Base-by-base conservation (phyloP, 306 rosid genomes). In the Rosa rugosa region DNA sequence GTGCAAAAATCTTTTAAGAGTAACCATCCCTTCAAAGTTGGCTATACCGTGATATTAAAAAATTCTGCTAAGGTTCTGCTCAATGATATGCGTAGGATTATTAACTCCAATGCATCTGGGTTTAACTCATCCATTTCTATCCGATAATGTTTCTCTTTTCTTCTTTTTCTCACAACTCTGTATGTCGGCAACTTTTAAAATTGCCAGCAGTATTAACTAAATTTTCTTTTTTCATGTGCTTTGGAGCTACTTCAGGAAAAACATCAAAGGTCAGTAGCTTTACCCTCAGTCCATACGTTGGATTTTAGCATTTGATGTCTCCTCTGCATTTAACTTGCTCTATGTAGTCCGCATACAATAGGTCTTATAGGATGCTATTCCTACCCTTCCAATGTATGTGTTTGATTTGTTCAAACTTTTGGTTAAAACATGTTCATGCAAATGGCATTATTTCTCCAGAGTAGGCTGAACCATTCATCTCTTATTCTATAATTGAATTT, bases 201-300 rank as follows among this genome's bases (percentile, higher is more conserved):
- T 45, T 54, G 65, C 66, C 50, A 80, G 44, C 69, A 38, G 22
- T 41, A 38, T 41, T 53, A 0, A 56, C 51, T 14, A 22, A 38
- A 73, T 75, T 81, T 27, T 69, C 11, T 79, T 81, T 79, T 79
- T 85, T 83, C 87, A 77, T 89, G 87, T 75, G 78, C 76, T 42
- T 51, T 77, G 46, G 75, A 70, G 76, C 84, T 80, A 77, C 80
- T 80, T 68, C 93, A 92, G 96, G 97, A 73, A 94, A 94, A 86
- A 88, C 94, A 54, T 84, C 96, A 13, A 82, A 92, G 90, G 97
- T 89, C 81, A 66, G 93, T 79, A 76, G 78, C 77, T 84, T 77
- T 75, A 46, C 20, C 77, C 40, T 34, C 10, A 8, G 70, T 11
- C 67, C 72, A 41, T 73, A 4, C 2, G 11, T 38, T 34, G 31